Base-by-base conservation (phyloP, 208 protist genomes). In the Phytomonas sp. region DNA sequence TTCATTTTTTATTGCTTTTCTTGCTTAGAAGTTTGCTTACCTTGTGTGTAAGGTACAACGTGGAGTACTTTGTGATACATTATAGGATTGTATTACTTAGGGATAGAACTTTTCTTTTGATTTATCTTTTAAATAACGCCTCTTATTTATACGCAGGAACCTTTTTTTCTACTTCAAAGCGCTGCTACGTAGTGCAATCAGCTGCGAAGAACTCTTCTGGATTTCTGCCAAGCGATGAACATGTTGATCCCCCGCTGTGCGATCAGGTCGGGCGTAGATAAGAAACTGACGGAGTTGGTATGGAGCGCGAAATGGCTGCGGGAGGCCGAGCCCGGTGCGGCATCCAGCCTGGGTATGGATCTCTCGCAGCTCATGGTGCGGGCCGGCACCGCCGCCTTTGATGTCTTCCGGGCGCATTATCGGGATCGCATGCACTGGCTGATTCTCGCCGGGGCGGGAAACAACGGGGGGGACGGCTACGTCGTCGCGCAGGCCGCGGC, bases 391-490 rank as follows among this genome's bases (percentile, higher is more conserved):
- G 89, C 87, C 0, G 81, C 84, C 0, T 93, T 87, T 68, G 63
- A 77, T 29, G 79, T 87, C 26, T 80, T 75, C 60, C 33, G 71
- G 0, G n/a, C 17, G 28, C 69, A 77, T 15, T 92, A 88, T 81
- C 28, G 68, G 28, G 7, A 68, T 13, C 40, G 82, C 62, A 46
- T 34, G 43, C 80, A 90, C 60, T 95, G 85, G 82, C 66, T 93
- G 0, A 84, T 95, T 34, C 64, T 95, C 0, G 83, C 88, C 40
- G 90, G 90, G n/a, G 67, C 83, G 1, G 90, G 90, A 40, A 95
- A 95, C 76, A 95, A 95, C 69, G 90, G 90, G 20, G 90, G 90
- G 9, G 90, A 95, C 75, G 90, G 85, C 17, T 93, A 88, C 79
- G 85, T 89, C 33, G 81, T 95, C 33, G 90, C 90, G 0, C 79